A percentile compares a stretch with the other conserved stretches of the same genome.
These are phyloP conservation scores for Caloboletus firmus DNA, from an alignment of 1,284 basidiomycete genomes.

Conservation along the genomic window DNA sequence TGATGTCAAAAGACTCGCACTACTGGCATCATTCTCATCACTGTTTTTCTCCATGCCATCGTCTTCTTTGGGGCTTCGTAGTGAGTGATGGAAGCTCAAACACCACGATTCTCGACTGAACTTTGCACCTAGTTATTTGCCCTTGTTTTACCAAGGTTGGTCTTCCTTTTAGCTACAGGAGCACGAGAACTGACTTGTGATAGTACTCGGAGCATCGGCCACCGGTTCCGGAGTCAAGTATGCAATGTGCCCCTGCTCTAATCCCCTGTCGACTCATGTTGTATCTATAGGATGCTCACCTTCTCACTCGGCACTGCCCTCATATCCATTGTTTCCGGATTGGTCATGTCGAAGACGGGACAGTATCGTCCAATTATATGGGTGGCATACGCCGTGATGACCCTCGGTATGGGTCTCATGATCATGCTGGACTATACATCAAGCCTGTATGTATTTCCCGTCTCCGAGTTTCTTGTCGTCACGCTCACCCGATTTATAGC, in stretches of 20 bases:
- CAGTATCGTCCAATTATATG: conserved; percentile 66
- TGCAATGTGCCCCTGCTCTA: conserved; percentile 12
- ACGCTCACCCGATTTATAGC: conserved; percentile 35
- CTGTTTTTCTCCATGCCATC: conserved; percentile 65
- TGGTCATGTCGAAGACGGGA: conserved; percentile 59
- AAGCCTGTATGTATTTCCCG: background rate
- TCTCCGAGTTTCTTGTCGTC: background rate
- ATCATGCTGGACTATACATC: background rate
- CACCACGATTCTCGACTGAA: conserved; percentile 4
- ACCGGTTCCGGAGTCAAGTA: conserved; percentile 73
- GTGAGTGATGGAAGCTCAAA: conserved; percentile 20
- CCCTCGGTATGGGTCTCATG: conserved; percentile 42
- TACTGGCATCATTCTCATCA: conserved; percentile 63
- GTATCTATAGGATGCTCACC: conserved; percentile 62
- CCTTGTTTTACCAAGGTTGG: conserved; percentile 69
- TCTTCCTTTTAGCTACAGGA: background rate
- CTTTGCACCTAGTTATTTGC: conserved; percentile 54
- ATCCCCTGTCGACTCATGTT: background rate
- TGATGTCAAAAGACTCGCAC: conserved; percentile 61
- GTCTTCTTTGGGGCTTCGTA: conserved; percentile 55
- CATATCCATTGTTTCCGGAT: conserved; percentile 58
- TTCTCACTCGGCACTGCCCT: conserved; percentile 66
- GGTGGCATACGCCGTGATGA: conserved; percentile 53
- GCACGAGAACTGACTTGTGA: conserved; percentile 29
- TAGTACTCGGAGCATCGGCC: conserved; percentile 70